These are phyloP conservation scores for Capsicum chinense DNA, from an alignment of 257 asterid genomes.

Conservation along the genomic window DNA sequence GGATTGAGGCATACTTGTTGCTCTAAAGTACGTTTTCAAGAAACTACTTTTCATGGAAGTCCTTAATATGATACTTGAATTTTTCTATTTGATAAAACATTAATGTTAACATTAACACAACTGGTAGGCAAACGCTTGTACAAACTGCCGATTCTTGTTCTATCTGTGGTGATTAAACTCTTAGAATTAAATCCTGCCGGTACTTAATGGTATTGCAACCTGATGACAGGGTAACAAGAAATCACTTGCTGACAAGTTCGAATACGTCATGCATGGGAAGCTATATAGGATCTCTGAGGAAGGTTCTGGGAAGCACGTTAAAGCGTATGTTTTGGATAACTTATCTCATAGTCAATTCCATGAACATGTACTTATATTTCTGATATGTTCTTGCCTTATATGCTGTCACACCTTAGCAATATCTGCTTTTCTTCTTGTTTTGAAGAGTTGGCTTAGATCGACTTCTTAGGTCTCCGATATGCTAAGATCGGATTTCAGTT, in stretches of 20 bases:
- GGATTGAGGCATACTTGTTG: not conserved
- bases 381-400: slow-evolving; percentile 6
- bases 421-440: slow-evolving; percentile 6
- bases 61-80: not conserved
- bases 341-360: not conserved
- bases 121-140: not conserved
- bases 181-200: not conserved
- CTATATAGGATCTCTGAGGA: slow-evolving; percentile 83
- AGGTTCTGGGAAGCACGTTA: slow-evolving; percentile 52
- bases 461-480: not conserved
- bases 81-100: not conserved
- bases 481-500: not conserved
- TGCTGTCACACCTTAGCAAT: not conserved
- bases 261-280: slow-evolving; percentile 95
- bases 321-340: slow-evolving; percentile 64
- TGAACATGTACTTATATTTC: not conserved
- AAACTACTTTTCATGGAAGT: not conserved
- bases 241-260: slow-evolving; percentile 85
- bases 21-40: not conserved
- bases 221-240: slow-evolving; percentile 69
- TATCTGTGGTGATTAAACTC: slow-evolving; percentile 3
- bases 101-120: not conserved
- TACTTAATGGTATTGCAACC: slow-evolving; percentile 1
- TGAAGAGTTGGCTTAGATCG: not conserved
- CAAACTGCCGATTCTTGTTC: not conserved